phyloP scores from a whole-genome alignment of 495 filamentous ascomycete genomes.

The Daldinia decipiens region DNA sequence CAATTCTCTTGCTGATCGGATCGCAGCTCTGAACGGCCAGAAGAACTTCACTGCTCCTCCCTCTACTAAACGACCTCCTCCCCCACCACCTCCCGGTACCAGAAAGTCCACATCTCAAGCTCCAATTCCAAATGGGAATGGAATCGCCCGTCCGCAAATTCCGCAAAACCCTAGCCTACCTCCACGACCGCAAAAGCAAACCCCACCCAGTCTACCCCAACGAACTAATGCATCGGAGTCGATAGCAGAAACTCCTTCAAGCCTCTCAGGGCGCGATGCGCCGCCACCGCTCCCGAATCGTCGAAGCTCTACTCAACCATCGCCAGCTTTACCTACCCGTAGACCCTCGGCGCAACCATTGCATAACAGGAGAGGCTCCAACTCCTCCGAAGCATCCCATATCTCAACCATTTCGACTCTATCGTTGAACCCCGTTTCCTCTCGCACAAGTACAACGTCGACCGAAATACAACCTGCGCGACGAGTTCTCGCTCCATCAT shows the following conservation, averaged over 20 bases:
- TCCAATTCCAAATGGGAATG: slow-evolving; percentile 39
- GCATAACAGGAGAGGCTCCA: slow-evolving; percentile 54
- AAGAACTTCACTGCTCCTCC: slow-evolving; percentile 59
- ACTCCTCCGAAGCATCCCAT: slow-evolving; percentile 58
- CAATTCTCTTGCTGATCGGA: slow-evolving; percentile 63
- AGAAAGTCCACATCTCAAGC: slow-evolving; percentile 42
- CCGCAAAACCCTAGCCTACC: slow-evolving; percentile 55
- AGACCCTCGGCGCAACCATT: slow-evolving; percentile 51
- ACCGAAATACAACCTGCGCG: slow-evolving; percentile 45
- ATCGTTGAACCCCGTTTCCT: slow-evolving; percentile 51
- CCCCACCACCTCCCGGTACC: slow-evolving; percentile 57
- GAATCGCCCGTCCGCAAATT: slow-evolving; percentile 35
- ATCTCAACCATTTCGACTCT: slow-evolving; percentile 56
- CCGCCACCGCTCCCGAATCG: slow-evolving; percentile 56
- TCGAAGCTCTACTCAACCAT: slow-evolving; percentile 46
- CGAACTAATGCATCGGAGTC: slow-evolving; percentile 48
- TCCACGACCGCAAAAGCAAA: slow-evolving; percentile 47
- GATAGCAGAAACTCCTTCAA: slow-evolving; percentile 36
- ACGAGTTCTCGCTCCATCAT: slow-evolving; percentile 59
- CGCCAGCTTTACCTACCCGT: slow-evolving; percentile 55
- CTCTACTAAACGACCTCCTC: slow-evolving; percentile 57
- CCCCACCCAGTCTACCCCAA: slow-evolving; percentile 53
- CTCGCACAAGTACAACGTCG: slow-evolving; percentile 47
- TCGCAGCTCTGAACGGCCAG: slow-evolving; percentile 64
- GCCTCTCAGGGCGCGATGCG: slow-evolving; percentile 35